Percentiles rank a stretch among this genome's conserved stretches.
Evolutionary conservation across 2,329 filamentous ascomycete species (phyloP).

Genomic region (Ophiocordyceps sinensis): DNA sequence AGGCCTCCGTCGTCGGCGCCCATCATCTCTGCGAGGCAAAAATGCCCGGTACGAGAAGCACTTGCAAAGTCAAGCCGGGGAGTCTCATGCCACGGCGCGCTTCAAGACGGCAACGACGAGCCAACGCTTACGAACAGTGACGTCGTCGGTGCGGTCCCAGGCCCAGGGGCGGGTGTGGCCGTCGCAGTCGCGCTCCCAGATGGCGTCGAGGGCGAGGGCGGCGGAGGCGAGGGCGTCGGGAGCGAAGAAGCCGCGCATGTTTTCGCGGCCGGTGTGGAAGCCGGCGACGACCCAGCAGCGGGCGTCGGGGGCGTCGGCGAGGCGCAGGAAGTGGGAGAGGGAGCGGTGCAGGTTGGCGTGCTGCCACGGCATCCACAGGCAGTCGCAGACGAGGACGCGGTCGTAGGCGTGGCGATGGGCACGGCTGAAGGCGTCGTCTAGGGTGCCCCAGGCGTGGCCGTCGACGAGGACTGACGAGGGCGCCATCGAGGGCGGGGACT

Average conservation of each 20-base stretch:
- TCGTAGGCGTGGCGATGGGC: slow-evolving; percentile 30
- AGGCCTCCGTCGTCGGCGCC: too few relatives aligned
- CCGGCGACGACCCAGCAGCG: slow-evolving; percentile 53
- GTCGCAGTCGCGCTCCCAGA: slow-evolving; percentile 56
- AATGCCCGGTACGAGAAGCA: too few relatives aligned
- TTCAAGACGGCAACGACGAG: slow-evolving; percentile 44
- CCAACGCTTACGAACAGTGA: slow-evolving; percentile 53
- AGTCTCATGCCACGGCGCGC: slow-evolving; percentile 8
- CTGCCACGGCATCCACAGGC: slow-evolving; percentile 62
- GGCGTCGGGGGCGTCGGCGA: slow-evolving; percentile 18
- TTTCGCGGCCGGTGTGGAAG: slow-evolving; percentile 56
- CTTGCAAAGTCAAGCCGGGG: too few relatives aligned
- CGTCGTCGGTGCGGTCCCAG: slow-evolving; percentile 47
- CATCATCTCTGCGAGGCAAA: too few relatives aligned
- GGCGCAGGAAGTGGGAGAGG: slow-evolving; percentile 44
- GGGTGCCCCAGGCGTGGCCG: slow-evolving; percentile 52
- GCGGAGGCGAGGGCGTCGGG: slow-evolving; percentile 23
- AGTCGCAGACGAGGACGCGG: slow-evolving; percentile 55
- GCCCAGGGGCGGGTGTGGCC: slow-evolving; percentile 48
- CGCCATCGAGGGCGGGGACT: too few relatives aligned
- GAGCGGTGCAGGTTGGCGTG: slow-evolving; percentile 51
- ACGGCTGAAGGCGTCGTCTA: slow-evolving; percentile 14
- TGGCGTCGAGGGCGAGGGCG: slow-evolving; percentile 34
- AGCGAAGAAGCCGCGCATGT: slow-evolving; percentile 52
- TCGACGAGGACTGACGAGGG: slow-evolving; percentile 25